A percentile compares a stretch with the other conserved stretches of the same genome.
Conservation (phyloP, 106 monocot genomes). For the Allium sativum region DNA sequence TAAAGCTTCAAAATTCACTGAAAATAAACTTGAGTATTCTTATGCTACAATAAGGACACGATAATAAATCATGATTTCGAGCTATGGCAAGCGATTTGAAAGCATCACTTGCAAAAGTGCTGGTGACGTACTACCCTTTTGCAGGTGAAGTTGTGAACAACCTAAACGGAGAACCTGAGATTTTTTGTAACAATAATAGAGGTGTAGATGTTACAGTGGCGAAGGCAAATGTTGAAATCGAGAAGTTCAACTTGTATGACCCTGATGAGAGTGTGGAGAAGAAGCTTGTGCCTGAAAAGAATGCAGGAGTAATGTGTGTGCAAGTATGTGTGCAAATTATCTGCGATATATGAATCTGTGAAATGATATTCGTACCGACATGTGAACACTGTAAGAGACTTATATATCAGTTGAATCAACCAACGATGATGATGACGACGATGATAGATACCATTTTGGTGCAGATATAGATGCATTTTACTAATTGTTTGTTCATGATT, state of each 20-base stretch:
- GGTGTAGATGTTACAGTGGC: constrained; percentile 67
- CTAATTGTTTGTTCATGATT: too few relatives aligned
- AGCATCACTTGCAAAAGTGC: constrained; percentile 28
- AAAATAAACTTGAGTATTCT: too few relatives aligned
- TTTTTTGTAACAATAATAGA: constrained; percentile 63
- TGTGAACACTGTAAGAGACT: too few relatives aligned
- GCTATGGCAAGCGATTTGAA: constrained; percentile 2
- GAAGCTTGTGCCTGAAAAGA: constrained; percentile 55
- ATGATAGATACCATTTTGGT: too few relatives aligned
- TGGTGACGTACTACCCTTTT: constrained; percentile 63
- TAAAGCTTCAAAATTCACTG: too few relatives aligned
- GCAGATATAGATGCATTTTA: too few relatives aligned
- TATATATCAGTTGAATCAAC: too few relatives aligned
- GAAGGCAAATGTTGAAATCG: constrained; percentile 30
- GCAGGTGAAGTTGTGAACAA: constrained; percentile 61
- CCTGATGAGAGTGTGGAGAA: constrained; percentile 40
- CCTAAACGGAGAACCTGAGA: constrained; percentile 51
- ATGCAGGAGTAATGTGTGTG: constrained; percentile 35
- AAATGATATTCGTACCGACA: too few relatives aligned
- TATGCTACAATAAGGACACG: constrained; percentile 36
- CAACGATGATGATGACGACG: too few relatives aligned
- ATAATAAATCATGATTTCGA: not conserved
- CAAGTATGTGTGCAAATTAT: constrained; percentile 28
- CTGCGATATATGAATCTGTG: too few relatives aligned
- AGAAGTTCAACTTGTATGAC: constrained; percentile 30